Conservation (phyloP, 2,329 filamentous ascomycete genomes). For the Xylariaceae sp. region DNA sequence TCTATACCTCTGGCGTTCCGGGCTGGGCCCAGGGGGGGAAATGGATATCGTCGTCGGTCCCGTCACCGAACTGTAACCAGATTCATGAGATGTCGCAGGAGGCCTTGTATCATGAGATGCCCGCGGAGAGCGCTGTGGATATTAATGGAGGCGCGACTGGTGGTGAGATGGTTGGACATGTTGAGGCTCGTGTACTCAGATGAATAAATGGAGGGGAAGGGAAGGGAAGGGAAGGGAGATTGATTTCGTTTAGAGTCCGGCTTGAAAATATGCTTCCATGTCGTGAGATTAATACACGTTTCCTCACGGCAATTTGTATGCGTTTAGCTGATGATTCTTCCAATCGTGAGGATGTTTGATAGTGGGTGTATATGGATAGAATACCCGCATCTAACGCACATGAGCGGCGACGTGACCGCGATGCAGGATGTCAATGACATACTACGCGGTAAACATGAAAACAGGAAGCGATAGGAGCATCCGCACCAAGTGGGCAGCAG, state of each 20-base stretch:
- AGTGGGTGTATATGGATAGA: too few species aligned
- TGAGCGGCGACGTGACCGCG: slow-evolving; percentile 23
- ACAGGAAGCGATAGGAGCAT: background rate
- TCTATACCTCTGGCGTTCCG: slow-evolving; percentile 6
- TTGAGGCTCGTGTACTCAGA: background rate
- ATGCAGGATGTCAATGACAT: slow-evolving; percentile 19
- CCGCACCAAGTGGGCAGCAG: too few species aligned
- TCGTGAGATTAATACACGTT: too few species aligned
- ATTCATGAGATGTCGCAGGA: slow-evolving; percentile 12
- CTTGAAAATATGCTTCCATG: too few species aligned
- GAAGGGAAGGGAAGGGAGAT: too few species aligned
- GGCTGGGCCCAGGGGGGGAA: slow-evolving; percentile 12
- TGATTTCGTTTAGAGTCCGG: too few species aligned
- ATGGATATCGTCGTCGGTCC: slow-evolving; percentile 3
- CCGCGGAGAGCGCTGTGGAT: background rate
- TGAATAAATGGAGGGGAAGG: too few species aligned
- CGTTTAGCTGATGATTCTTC: too few species aligned
- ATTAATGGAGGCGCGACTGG: background rate
- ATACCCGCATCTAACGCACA: slow-evolving; percentile 9
- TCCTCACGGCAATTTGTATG: too few species aligned
- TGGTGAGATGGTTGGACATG: background rate
- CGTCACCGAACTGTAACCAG: slow-evolving; percentile 15
- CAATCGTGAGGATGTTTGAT: too few species aligned
- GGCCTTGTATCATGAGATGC: slow-evolving; percentile 8
- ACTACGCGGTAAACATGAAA: background rate